Evolutionary conservation across 2,329 filamentous ascomycete genomes (phyloP), one percentile per base, ranked within the genome.

Genomic region (Fusarium graminum): DNA sequence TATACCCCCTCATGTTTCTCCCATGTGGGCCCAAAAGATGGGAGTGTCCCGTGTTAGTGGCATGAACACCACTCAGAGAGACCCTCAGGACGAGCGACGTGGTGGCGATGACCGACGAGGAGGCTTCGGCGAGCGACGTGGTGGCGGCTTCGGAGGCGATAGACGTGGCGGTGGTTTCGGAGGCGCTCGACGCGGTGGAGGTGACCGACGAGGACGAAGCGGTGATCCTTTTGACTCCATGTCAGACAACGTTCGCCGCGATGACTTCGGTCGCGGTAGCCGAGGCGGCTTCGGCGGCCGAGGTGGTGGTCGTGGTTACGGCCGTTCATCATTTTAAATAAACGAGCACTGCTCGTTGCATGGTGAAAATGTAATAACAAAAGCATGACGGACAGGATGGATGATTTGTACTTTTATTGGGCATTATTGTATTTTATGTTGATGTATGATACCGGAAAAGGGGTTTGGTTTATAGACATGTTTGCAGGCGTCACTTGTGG

Each of bases 1-100:
- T 0, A 60, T 82, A 44, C 80, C 83, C 8, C 88, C 88, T 2
- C 59, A 50, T 49, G 76, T 75, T 25, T 77, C 40, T 2, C 8
- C 36, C 10, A 44, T 26, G 5, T 80, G 68, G 69, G 72, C 71
- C 9, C 49, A 53, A 6, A 77, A 78, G 32, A 68, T 77, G 49
- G 77, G 79, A 28, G 56, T 83, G 19, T 7, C 30, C 11, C 54
- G 68, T 3, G 49, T 75, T 6, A 42, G 32, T 1, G 75, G 75
- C 52, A 39, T 86, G 59, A 80, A 79, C 55, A 69, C 34, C 8
- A 36, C 34, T 80, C 7, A 36, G 19, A 28, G 57, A 60, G n/a
- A 49, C 16, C 16, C 34, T 7, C 34, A 57, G 17, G 65, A 71
- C 6, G 52, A 56, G 7, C 45, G 26, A 34, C 36, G 46, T 13